phyloP scores from a whole-genome alignment of 176 grass and related monocot species.

The Rhipidocladum racemiflorum region DNA sequence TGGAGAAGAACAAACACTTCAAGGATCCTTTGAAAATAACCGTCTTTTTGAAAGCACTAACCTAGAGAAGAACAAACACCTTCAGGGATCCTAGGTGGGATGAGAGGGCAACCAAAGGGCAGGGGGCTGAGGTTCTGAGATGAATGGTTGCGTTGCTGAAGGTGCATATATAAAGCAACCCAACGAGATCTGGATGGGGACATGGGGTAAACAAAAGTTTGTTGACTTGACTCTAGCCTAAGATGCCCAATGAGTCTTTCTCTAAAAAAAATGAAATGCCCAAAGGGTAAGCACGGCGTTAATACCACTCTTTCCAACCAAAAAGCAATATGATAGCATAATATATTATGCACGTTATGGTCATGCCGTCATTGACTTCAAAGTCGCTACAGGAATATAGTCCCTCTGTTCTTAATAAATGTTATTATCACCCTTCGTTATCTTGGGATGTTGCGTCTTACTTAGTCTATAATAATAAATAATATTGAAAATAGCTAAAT shows the following conservation, averaged over 20 bases:
- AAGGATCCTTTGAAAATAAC: background rate
- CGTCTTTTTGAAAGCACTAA: background rate
- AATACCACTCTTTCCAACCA: too few relatives aligned
- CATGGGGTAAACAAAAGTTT: background rate
- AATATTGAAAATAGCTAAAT: too few relatives aligned
- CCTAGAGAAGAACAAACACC: background rate
- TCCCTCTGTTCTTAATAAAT: too few relatives aligned
- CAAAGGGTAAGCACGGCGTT: too few relatives aligned
- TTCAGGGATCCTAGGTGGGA: background rate
- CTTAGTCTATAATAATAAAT: too few relatives aligned
- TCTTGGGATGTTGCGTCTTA: too few relatives aligned
- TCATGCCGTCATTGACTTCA: too few relatives aligned
- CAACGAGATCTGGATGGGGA: background rate
- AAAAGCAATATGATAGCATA: too few relatives aligned
- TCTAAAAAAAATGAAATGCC: background rate
- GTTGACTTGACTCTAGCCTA: conserved; percentile 29
- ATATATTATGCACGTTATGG: too few relatives aligned
- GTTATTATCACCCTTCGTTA: too few relatives aligned
- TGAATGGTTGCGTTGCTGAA: conserved; percentile 1
- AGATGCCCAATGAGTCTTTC: background rate
- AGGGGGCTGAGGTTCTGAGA: background rate
- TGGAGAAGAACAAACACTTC: conserved; percentile 1
- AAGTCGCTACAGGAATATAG: too few relatives aligned
- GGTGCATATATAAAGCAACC: background rate
- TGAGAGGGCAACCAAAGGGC: background rate